Base-by-base conservation (phyloP, 768 basidiomycete species). In the Coprinopsis sp. region DNA sequence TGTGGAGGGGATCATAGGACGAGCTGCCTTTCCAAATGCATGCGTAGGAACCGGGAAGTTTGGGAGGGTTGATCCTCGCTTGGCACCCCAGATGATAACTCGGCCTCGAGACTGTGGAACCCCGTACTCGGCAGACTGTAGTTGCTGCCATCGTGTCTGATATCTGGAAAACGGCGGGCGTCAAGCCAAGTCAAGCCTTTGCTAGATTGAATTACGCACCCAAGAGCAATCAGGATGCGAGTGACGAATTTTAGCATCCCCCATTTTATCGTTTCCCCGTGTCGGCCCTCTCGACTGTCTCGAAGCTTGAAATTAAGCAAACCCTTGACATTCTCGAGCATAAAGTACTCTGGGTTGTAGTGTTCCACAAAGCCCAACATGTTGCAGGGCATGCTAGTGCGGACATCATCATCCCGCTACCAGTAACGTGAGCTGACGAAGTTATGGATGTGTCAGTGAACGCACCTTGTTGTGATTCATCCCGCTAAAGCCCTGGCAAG, bases 271-370 rank as follows among this genome's bases (percentile, higher is more conserved):
- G 70, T 63, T 54, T 67, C 40, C 40, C 66, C 49, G n/a, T 54
- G 29, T 29, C 62, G 47, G 28, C 62, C 58, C n/a, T 49, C 47
- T 12, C 50, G 58, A 0, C 55, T 55, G n/a, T 69, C 69, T 51
- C 70, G 64, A 6, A 85, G 68, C 0, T 64, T 70, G 60, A 78
- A 73, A 23, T 61, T 62, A 1, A 87, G 57, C 6, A 89, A 60
- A 0, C 87, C 87, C 8, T 59, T 58, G 2, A 90, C 87, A 61
- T 90, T 90, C 58, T 90, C 87, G 18, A 90, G 65, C 0, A 88
- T 70, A 48, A 89, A 76, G 50, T 78, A 86, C 19, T 64, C 60
- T 0, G 84, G 82, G 34, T 73, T 61, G 51, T 82, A 87, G 41
- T 76, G 69, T 55, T 88, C 86, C 12, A 80, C 79, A 49, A 76